Percentiles rank a stretch among this genome's conserved stretches.
These are phyloP conservation scores for Saussurea involucrata DNA, from an alignment of 129 eudicot species.

Conservation along the genomic window DNA sequence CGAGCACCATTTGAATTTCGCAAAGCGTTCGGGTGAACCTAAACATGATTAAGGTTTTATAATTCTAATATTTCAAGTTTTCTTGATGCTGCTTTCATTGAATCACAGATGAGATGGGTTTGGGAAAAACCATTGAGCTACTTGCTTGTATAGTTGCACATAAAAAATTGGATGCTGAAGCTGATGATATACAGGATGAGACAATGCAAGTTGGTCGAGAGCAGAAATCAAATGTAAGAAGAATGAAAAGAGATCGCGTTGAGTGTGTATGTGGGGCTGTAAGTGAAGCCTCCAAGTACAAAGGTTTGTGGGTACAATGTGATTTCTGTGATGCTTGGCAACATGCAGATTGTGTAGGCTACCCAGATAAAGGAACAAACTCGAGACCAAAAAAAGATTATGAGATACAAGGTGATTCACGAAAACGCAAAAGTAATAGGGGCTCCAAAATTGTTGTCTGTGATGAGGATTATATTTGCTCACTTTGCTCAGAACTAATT, in stretches of 20 bases:
- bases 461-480: conserved; percentile 61
- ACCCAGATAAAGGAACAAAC: conserved; percentile 31
- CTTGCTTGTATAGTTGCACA: conserved; percentile 87
- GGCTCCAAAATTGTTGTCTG: conserved; percentile 37
- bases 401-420: conserved; percentile 18
- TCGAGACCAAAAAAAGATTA: conserved; percentile 15
- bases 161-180: conserved; percentile 48
- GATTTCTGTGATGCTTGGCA: conserved; percentile 99
- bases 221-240: conserved; percentile 40
- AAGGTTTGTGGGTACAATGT: conserved; percentile 95
- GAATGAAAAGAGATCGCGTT: conserved; percentile 81
- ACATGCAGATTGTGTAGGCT: conserved; percentile 94
- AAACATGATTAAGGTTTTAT: background rate
- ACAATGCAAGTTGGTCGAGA: conserved; percentile 18
- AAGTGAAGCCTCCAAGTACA: conserved; percentile 62
- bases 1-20: background rate
- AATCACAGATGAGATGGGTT: conserved; percentile 91
- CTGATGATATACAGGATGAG: conserved; percentile 28
- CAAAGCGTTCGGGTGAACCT: conserved; percentile 14
- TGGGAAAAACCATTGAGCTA: conserved; percentile 95
- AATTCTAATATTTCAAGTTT: background rate
- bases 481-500: conserved; percentile 61
- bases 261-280: conserved; percentile 95
- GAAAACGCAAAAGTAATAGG: conserved; percentile 40
- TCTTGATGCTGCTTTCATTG: conserved; percentile 2